Conservation (phyloP, 2,329 filamentous ascomycete genomes). For the Rutstroemia sp. region DNA sequence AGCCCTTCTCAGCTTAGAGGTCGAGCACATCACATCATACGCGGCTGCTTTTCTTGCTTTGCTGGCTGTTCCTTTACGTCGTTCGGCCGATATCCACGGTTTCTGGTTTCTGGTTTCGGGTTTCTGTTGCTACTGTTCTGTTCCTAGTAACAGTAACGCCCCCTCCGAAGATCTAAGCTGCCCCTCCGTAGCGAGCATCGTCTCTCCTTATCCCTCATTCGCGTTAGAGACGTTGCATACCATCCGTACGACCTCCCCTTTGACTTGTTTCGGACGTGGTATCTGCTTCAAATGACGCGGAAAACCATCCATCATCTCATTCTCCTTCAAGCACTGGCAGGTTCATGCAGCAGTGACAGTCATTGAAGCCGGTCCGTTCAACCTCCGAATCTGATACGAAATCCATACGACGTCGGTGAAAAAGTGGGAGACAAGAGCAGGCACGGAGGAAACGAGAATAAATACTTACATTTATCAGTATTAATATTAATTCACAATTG, state of each 20-base stretch:
- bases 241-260: neutral
- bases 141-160: conserved; percentile 6
- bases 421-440: neutral
- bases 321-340: conserved; percentile 26
- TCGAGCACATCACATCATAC: neutral
- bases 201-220: no score
- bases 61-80: neutral
- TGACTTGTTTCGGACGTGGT: neutral
- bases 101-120: neutral
- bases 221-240: neutral
- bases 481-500: neutral
- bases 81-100: neutral
- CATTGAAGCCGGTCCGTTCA: conserved; percentile 14
- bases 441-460: neutral
- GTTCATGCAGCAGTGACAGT: conserved; percentile 19
- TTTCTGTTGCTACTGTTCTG: neutral
- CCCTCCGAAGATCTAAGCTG: conserved; percentile 5
- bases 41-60: neutral
- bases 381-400: neutral
- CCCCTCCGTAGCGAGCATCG: no score
- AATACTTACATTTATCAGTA: conserved; percentile 1
- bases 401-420: neutral
- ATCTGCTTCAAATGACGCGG: conserved; percentile 22
- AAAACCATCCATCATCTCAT: conserved; percentile 24
- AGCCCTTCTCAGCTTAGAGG: neutral